Percentiles rank a stretch among this genome's conserved stretches.
These are phyloP conservation scores for Plasmodium knowlesi DNA, from an alignment of 169 alveolate genomes.

Conservation along the genomic window DNA sequence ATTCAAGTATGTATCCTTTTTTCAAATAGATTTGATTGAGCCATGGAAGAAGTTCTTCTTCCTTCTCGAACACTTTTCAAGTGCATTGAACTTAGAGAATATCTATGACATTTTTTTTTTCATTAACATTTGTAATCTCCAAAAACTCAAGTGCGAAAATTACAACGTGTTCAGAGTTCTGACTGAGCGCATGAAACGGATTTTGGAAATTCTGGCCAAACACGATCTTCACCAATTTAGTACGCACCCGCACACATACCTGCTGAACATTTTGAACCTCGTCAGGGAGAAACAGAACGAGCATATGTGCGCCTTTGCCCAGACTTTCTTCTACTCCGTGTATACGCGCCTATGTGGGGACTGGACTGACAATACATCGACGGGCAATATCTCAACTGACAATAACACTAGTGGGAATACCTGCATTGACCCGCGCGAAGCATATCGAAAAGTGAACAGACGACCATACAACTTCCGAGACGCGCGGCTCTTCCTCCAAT, in stretches of 20 bases:
- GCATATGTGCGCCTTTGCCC: neutral
- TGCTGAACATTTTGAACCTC: slow-evolving; percentile 12
- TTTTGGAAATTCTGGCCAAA: neutral
- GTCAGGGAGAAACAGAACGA: slow-evolving; percentile 1
- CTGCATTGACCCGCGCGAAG: neutral
- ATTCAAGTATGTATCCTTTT: slow-evolving; percentile 55
- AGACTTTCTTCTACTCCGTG: slow-evolving; percentile 19
- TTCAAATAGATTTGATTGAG: slow-evolving; percentile 4
- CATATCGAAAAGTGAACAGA: slow-evolving; percentile 6
- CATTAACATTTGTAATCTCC: slow-evolving; percentile 12
- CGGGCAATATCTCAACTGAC: neutral
- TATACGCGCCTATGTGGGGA: slow-evolving; percentile 9
- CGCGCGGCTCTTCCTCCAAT: slow-evolving; percentile 11
- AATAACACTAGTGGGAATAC: neutral
- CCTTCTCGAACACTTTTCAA: slow-evolving; percentile 19
- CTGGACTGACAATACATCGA: neutral
- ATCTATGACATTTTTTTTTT: slow-evolving; percentile 60
- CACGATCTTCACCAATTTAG: slow-evolving; percentile 10
- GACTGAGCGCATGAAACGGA: slow-evolving; percentile 20
- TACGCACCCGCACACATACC: slow-evolving; percentile 49
- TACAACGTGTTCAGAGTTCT: slow-evolving; percentile 36
- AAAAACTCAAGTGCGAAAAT: slow-evolving; percentile 39
- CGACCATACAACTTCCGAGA: slow-evolving; percentile 39
- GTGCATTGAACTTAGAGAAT: slow-evolving; percentile 31
- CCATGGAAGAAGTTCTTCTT: slow-evolving; percentile 63